These are phyloP conservation scores for Metschnikowia henanensis DNA, from an alignment of 805 yeast species.

Conservation along the genomic window DNA sequence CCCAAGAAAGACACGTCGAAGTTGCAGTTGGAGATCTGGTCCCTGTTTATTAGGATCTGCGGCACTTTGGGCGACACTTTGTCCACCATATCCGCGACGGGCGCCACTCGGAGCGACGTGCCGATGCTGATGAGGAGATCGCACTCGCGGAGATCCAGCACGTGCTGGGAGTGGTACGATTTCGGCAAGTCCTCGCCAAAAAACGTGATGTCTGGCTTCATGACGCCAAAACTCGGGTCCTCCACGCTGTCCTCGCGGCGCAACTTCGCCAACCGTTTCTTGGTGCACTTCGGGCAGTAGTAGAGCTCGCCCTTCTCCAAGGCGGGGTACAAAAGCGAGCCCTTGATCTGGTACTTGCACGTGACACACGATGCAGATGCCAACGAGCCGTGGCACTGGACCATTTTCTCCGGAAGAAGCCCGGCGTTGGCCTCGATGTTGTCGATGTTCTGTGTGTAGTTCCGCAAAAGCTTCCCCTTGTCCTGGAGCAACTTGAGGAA, in stretches of 20 bases:
- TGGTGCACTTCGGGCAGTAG: conserved; percentile 64
- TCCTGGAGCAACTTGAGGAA: conserved; percentile 75
- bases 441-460: conserved; percentile 91
- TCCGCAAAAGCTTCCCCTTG: conserved; percentile 72
- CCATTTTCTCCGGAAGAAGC: conserved; percentile 58
- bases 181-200: conserved; percentile 84
- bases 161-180: conserved; percentile 58
- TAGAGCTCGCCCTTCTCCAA: conserved; percentile 64
- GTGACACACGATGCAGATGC: conserved; percentile 84
- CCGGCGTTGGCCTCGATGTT: conserved; percentile 85
- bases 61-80: conserved; percentile 72
- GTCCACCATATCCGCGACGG: conserved; percentile 86
- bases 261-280: conserved; percentile 37
- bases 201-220: conserved; percentile 92
- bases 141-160: conserved; percentile 62
- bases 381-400: conserved; percentile 93
- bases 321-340: conserved; percentile 59
- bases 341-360: conserved; percentile 66
- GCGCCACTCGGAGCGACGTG: conserved; percentile 89
- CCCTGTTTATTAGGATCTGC: conserved; percentile 76
- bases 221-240: conserved; percentile 64
- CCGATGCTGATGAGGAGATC: conserved; percentile 86
- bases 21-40: conserved; percentile 70
- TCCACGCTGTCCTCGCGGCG: conserved; percentile 29
- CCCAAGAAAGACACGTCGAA: conserved; percentile 81